Conservation (phyloP, 2,329 filamentous ascomycete genomes). For the Bisporella sp. region DNA sequence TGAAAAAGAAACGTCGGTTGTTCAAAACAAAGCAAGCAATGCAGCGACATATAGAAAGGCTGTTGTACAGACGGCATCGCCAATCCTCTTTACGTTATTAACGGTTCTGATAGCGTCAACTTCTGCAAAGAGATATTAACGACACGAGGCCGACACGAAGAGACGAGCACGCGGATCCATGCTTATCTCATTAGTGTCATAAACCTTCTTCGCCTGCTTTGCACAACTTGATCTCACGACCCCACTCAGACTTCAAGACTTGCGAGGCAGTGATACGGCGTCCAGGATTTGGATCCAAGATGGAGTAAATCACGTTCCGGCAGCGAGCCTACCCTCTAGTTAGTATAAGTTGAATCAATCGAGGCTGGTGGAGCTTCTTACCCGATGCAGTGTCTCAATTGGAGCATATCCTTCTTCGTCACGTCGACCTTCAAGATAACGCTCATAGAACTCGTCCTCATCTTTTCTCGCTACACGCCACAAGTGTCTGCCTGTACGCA, state of each 20-base stretch:
- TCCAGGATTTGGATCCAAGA: constrained; percentile 87
- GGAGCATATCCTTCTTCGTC: constrained; percentile 95
- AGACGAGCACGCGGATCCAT: too few relatives aligned
- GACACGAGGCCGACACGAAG: too few relatives aligned
- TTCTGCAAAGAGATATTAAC: too few relatives aligned
- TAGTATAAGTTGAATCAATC: constrained; percentile 6
- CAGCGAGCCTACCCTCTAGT: constrained; percentile 67
- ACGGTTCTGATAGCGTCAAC: too few relatives aligned
- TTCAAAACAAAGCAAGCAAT: too few relatives aligned
- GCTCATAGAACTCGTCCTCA: constrained; percentile 94
- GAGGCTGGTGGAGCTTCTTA: constrained; percentile 43
- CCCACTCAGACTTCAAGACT: constrained; percentile 97
- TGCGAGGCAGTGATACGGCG: constrained; percentile 93
- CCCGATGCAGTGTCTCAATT: constrained; percentile 90
- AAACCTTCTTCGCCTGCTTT: constrained; percentile 94
- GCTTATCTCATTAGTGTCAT: constrained; percentile 36
- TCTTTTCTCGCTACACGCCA: constrained; percentile 97
- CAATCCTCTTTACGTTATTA: too few relatives aligned
- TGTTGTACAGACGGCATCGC: too few relatives aligned
- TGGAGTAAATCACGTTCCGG: constrained; percentile 97
- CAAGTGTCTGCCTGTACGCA: constrained; percentile 90
- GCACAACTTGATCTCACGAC: constrained; percentile 93
- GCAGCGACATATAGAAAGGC: too few relatives aligned
- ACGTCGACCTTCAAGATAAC: constrained; percentile 85
- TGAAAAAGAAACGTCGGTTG: too few relatives aligned